Percentiles rank a stretch among this genome's conserved stretches.
phyloP scores from a whole-genome alignment of 352 stramenopile genomes.

The Globisporangium alternatum region DNA sequence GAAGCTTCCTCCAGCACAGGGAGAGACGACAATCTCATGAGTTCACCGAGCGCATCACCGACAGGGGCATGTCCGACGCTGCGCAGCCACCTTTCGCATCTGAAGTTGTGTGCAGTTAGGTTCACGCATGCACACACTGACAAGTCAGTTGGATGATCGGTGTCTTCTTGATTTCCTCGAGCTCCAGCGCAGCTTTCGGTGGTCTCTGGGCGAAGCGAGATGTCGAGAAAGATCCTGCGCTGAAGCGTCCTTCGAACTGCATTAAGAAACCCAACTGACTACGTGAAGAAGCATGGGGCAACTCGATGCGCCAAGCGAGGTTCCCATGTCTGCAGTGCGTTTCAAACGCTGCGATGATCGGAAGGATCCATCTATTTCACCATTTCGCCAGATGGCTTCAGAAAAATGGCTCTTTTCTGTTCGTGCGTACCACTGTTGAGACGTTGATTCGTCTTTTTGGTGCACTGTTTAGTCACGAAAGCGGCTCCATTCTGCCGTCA shows the following conservation, averaged over 20 bases:
- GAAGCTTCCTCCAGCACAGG: neutral
- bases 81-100: neutral
- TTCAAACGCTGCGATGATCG: neutral
- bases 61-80: neutral
- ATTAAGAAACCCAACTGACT: too few species aligned
- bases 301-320: neutral
- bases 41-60: neutral
- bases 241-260: too few species aligned
- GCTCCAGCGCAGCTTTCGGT: too few species aligned
- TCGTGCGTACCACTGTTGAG: neutral
- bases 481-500: neutral
- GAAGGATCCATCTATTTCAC: too few species aligned
- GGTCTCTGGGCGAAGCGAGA: too few species aligned
- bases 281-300: neutral
- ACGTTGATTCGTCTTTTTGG: constrained; percentile 7
- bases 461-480: neutral
- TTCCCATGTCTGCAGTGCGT: neutral
- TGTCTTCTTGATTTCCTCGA: too few species aligned
- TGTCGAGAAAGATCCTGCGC: too few species aligned
- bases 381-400: neutral
- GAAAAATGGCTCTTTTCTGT: neutral
- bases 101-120: neutral
- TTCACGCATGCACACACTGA: neutral
- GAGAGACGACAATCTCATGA: neutral
- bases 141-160: too few species aligned